Conservation (phyloP, 2,329 filamentous ascomycete species). For the Xylariales sp. region DNA sequence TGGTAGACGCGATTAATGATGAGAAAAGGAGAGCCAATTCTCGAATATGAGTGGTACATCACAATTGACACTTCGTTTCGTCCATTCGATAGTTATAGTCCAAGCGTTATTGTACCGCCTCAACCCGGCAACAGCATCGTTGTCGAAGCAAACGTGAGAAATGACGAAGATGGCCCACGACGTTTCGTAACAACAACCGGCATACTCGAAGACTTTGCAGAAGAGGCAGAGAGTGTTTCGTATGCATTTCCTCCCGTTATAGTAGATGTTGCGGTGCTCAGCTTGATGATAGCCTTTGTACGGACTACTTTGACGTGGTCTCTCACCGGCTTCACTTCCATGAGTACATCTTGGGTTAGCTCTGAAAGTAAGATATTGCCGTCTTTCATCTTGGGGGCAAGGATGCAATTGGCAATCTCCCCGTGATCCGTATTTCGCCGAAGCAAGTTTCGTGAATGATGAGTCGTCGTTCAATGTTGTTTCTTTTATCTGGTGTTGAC, state of each 20-base stretch:
- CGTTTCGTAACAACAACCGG: slow-evolving; percentile 1
- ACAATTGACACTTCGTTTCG: slow-evolving; percentile 3
- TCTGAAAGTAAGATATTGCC: too few relatives aligned
- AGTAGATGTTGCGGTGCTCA: too few relatives aligned
- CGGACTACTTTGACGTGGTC: too few relatives aligned
- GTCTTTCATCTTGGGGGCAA: neutral
- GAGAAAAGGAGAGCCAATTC: slow-evolving; percentile 3
- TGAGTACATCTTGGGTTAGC: too few relatives aligned
- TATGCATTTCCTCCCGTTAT: too few relatives aligned
- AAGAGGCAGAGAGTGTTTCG: too few relatives aligned
- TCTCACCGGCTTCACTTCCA: too few relatives aligned
- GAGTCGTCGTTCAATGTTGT: neutral
- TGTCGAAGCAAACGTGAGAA: slow-evolving; percentile 7
- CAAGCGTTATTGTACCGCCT: slow-evolving; percentile 5
- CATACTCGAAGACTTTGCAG: too few relatives aligned
- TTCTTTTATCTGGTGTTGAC: neutral
- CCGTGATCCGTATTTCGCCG: neutral
- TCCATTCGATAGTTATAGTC: neutral
- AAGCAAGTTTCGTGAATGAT: neutral
- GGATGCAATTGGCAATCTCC: slow-evolving; percentile 8
- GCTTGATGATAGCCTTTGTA: too few relatives aligned
- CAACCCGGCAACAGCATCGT: neutral
- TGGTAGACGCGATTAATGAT: too few relatives aligned
- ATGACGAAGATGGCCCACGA: slow-evolving; percentile 3
- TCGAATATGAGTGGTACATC: slow-evolving; percentile 3